Conservation (phyloP, 176 grass and related monocot species). For the Cenchrus purpureus region DNA sequence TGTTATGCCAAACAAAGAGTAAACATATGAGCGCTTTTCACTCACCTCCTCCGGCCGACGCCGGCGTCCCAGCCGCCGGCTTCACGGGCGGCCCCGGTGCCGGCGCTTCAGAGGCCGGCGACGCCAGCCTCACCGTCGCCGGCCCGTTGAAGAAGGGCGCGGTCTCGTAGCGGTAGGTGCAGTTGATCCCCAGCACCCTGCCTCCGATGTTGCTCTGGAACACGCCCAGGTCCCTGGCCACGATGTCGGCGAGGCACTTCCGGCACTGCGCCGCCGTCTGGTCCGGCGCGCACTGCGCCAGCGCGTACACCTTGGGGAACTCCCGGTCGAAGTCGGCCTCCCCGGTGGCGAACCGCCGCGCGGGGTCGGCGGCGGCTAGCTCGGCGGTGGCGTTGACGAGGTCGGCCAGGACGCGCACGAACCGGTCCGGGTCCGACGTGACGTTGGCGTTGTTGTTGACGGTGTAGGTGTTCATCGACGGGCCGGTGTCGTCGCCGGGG, state of each 20-base stretch:
- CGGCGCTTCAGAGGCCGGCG: background rate
- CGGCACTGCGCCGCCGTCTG: slow-evolving; percentile 34
- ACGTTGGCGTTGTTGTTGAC: slow-evolving; percentile 18
- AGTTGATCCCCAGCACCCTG: slow-evolving; percentile 47
- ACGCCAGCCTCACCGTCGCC: slow-evolving; percentile 25
- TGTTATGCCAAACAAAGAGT: background rate
- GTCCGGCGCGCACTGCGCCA: slow-evolving; percentile 71
- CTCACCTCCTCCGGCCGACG: slow-evolving; percentile 32
- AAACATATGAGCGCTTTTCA: background rate
- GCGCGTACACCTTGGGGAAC: slow-evolving; percentile 41
- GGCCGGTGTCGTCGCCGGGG: background rate
- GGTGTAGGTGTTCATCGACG: background rate
- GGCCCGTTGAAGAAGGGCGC: slow-evolving; percentile 30
- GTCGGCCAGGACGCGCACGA: background rate
- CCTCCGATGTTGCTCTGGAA: slow-evolving; percentile 44
- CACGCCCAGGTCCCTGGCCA: background rate
- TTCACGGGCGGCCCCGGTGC: background rate
- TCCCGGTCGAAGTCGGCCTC: slow-evolving; percentile 35
- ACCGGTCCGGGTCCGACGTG: slow-evolving; percentile 3
- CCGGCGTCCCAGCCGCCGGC: too few relatives aligned
- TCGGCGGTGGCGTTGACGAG: slow-evolving; percentile 46
- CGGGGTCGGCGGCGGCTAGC: slow-evolving; percentile 38
- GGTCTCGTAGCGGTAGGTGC: slow-evolving; percentile 53
- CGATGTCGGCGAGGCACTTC: slow-evolving; percentile 40
- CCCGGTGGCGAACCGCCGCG: slow-evolving; percentile 44